Base-by-base conservation (phyloP, 2,329 filamentous ascomycete genomes). In the Polytolypa hystricis region DNA sequence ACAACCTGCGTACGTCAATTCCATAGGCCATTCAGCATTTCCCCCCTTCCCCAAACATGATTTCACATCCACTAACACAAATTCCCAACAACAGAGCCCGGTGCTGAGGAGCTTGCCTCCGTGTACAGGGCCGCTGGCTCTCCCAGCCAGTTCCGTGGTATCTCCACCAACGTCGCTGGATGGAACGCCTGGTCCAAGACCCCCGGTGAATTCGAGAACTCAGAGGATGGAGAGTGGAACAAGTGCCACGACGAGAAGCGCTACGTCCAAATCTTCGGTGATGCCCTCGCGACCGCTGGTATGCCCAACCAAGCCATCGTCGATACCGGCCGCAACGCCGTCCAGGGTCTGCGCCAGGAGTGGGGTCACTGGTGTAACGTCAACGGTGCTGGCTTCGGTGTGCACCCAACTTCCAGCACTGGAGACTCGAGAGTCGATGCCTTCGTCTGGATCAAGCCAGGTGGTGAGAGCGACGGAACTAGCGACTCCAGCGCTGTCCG, bases 311-410 rank as follows among this genome's bases (percentile, higher is more conserved):
- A 70, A 46, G 74, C 74, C 53, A 72, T 74, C 43, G 64, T 63
- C 7, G 71, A 74, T 36, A 70, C 67, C 12, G 70, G 58, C 48
- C 76, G 79, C 46, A 77, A 72, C 36, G 77, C 74, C 15, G 74
- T 73, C 37, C 75, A 79, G 55, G 70, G 71, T 27, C 74, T 70
- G 11, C 52, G 57, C 3, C 70, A 74, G 51, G 55, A 56, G 18
- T 79, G 75, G 74, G 77, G 76, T 30, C 67, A 81, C 52, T 81
- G 78, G 77, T 81, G 77, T 64, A 81, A 79, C 50, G 66, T 78
- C 42, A 68, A 63, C 33, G 71, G 69, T 20, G 71, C 75, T 40
- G 77, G 78, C 5, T 81, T 80, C 42, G 79, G 78, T 41, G 57
- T 58, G 11, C 69, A 74, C n/a, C 76, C 77, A 1, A 72, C 71